Base-by-base conservation (phyloP, 495 filamentous ascomycete genomes). In the Podospora appendiculata region DNA sequence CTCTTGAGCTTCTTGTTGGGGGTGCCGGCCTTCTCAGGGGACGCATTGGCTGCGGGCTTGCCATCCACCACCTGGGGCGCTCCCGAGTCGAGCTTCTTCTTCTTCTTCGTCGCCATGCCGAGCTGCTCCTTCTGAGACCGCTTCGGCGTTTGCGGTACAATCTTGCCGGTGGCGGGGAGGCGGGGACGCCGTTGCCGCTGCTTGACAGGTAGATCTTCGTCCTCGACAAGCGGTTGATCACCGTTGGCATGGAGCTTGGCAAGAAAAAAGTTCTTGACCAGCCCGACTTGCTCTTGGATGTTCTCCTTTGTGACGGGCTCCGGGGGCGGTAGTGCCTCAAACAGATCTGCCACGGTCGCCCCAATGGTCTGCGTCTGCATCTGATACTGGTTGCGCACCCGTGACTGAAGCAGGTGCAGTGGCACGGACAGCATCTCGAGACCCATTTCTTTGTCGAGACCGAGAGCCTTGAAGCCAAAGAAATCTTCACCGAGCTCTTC, bases 401-500 rank as follows among this genome's bases (percentile, higher is more conserved):
- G 81, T 50, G 88, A 91, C 63, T 96, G 92, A 14, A 99, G 78
- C 16, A 99, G 80, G 74, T 99, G 93, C 17, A 99, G 76, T 16
- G 93, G 93, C 34, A 99, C 93, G 36, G 87, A 91, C 42, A 96
- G 78, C 43, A 86, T 84, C 16, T 87, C 82, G 49, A 91, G 76
- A 12, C 90, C 89, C 62, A 96, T 84, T 62, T 98, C 93, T 52
- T 80, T 83, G 60, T 95, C 92, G 32, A 98, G 76, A 14, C 93
- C 93, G 35, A 97, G 78, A 56, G 95, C 92, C 66, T 91, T 92
- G 79, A 99, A 96, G 9, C 93, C 93, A 58, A 99, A 97, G 79
- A 96, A 99, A 71, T 99, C 93, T 69, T 96, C 93, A 53, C 89
- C 91, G 33, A 97, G 85, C 59, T 97, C 93, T 70, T 95, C 93